Percentiles rank a stretch among this genome's conserved stretches.
Evolutionary conservation across 805 yeast species (phyloP).

Genomic region (Yamadazyma paraphyllophila): DNA sequence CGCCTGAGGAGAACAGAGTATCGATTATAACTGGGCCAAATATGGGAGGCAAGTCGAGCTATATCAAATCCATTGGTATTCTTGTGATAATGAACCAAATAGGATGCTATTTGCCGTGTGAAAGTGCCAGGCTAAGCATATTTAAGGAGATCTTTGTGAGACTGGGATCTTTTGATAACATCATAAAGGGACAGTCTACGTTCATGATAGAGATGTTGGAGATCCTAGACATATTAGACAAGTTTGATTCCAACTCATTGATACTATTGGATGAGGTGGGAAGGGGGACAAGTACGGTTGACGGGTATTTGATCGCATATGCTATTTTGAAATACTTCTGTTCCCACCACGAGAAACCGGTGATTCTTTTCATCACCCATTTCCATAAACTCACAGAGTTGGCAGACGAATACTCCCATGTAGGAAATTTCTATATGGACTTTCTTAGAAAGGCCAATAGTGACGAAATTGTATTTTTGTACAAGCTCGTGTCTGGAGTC

Average conservation of each 20-base stretch:
- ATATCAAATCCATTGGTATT: slow-evolving; percentile 71
- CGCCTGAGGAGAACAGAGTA: slow-evolving; percentile 44
- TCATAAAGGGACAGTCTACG: slow-evolving; percentile 74
- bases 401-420: slow-evolving; percentile 37
- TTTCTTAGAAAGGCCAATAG: slow-evolving; percentile 36
- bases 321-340: slow-evolving; percentile 63
- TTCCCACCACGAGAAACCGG: slow-evolving; percentile 36
- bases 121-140: slow-evolving; percentile 56
- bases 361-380: slow-evolving; percentile 81
- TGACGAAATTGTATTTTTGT: slow-evolving; percentile 36
- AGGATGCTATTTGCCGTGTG: slow-evolving; percentile 75
- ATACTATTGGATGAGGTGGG: slow-evolving; percentile 76
- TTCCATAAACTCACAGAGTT: slow-evolving; percentile 64
- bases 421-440: slow-evolving; percentile 72
- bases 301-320: slow-evolving; percentile 81
- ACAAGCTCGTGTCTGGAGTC: slow-evolving; percentile 36
- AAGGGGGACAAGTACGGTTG: slow-evolving; percentile 69
- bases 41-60: slow-evolving; percentile 85
- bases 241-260: slow-evolving; percentile 55
- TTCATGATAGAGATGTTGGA: slow-evolving; percentile 77
- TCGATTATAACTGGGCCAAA: slow-evolving; percentile 81
- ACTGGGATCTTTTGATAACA: slow-evolving; percentile 83
- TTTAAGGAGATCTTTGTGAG: slow-evolving; percentile 78
- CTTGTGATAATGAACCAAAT: slow-evolving; percentile 71
- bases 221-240: slow-evolving; percentile 53